phyloP scores from a whole-genome alignment of 768 basidiomycete genomes.

The Suillus plorans region DNA sequence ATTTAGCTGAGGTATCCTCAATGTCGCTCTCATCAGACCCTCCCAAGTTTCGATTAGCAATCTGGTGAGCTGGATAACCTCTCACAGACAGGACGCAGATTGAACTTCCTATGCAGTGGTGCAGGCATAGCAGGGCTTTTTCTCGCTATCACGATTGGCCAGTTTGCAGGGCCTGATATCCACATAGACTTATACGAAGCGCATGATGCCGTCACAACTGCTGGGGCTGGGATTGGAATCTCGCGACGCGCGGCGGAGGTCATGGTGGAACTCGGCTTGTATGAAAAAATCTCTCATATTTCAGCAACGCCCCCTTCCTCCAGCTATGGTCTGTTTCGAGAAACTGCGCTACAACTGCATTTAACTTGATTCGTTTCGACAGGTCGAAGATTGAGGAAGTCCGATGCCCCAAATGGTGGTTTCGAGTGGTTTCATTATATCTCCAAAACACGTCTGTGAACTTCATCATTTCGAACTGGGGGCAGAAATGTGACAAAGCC shows the following conservation, averaged over 20 bases:
- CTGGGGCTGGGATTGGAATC: slow-evolving; percentile 43
- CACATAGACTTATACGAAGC: slow-evolving; percentile 45
- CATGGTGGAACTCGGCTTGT: background rate
- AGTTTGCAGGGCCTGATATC: slow-evolving; percentile 27
- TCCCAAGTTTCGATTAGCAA: slow-evolving; percentile 12
- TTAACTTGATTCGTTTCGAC: background rate
- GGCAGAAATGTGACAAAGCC: background rate
- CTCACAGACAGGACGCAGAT: background rate
- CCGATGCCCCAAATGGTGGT: slow-evolving; percentile 4
- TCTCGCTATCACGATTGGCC: slow-evolving; percentile 33
- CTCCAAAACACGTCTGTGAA: background rate
- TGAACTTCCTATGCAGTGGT: slow-evolving; percentile 1
- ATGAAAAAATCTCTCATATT: background rate
- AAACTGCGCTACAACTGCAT: too few relatives aligned
- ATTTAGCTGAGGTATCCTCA: too few relatives aligned
- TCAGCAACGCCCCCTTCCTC: background rate
- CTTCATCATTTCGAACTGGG: background rate
- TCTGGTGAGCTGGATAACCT: slow-evolving; percentile 1
- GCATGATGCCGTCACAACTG: slow-evolving; percentile 34
- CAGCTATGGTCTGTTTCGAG: background rate
- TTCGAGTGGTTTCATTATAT: slow-evolving; percentile 14
- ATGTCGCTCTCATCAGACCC: background rate
- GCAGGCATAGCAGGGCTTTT: slow-evolving; percentile 39
- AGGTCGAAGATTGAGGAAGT: slow-evolving; percentile 6
- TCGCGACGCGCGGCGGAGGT: background rate